These are phyloP conservation scores for Alternaria ventricosa DNA, from an alignment of 2,329 filamentous ascomycete genomes.

Conservation along the genomic window DNA sequence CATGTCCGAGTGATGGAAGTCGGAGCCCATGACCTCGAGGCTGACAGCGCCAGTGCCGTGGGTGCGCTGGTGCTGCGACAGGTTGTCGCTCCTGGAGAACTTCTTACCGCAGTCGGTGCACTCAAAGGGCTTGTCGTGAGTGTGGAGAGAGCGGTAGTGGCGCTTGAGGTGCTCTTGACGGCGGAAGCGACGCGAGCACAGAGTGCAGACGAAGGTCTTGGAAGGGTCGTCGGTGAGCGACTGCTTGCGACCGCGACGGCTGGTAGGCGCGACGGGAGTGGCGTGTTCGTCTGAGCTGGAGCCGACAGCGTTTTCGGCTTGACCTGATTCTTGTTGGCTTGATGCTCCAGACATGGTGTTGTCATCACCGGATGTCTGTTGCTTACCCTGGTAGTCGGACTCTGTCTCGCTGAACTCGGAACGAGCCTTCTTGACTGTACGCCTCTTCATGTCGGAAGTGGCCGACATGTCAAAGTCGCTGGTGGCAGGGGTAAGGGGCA, in stretches of 20 bases:
- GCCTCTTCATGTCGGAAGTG: constrained; percentile 33
- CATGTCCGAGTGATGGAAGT: constrained; percentile 59
- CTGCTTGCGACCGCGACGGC: constrained; percentile 96
- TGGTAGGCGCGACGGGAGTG: constrained; percentile 59
- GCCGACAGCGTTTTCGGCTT: constrained; percentile 54
- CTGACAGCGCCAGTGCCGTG: constrained; percentile 89
- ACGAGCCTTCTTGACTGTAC: constrained; percentile 34
- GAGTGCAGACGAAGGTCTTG: constrained; percentile 96
- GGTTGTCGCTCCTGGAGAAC: constrained; percentile 97
- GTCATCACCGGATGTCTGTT: constrained; percentile 41
- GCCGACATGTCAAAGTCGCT: constrained; percentile 53
- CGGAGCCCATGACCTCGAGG: constrained; percentile 81
- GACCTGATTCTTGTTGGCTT: constrained; percentile 45
- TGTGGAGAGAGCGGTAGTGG: constrained; percentile 97
- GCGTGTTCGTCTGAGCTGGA: constrained; percentile 53
- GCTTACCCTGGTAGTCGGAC: constrained; percentile 45
- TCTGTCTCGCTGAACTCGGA: constrained; percentile 45
- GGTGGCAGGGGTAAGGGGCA: constrained; percentile 67
- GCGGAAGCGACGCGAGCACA: constrained; percentile 96
- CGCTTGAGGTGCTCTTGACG: constrained; percentile 98
- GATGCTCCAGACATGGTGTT: constrained; percentile 45
- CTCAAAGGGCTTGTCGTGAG: constrained; percentile 97
- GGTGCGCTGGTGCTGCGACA: constrained; percentile 93
- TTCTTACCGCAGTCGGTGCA: constrained; percentile 99
- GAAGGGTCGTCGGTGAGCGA: constrained; percentile 96